Conservation (phyloP, 2,329 filamentous ascomycete species). For the Fusarium ambrosium region DNA sequence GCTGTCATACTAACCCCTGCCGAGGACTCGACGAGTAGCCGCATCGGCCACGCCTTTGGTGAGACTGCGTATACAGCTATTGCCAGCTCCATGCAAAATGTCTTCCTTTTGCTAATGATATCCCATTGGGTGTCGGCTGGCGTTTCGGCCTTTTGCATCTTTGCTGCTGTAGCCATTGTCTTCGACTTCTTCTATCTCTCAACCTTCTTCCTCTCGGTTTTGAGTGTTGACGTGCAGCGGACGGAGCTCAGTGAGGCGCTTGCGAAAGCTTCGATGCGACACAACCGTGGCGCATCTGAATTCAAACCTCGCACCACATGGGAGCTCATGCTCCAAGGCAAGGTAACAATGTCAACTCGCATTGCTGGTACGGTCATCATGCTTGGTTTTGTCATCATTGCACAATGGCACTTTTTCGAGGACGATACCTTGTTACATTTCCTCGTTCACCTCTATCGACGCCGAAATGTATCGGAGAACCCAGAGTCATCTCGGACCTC, state of each 20-base stretch:
- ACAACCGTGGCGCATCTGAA: slow-evolving; percentile 48
- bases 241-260: slow-evolving; percentile 82
- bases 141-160: slow-evolving; percentile 81
- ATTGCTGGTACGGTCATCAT: slow-evolving; percentile 82
- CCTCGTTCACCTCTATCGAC: slow-evolving; percentile 43
- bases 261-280: slow-evolving; percentile 65
- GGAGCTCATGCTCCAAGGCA: slow-evolving; percentile 75
- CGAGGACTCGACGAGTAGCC: slow-evolving; percentile 75
- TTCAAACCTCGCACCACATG: slow-evolving; percentile 57
- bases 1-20: slow-evolving; percentile 79
- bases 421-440: slow-evolving; percentile 60
- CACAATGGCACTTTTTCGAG: slow-evolving; percentile 84
- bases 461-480: slow-evolving; percentile 20
- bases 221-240: slow-evolving; percentile 83
- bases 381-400: slow-evolving; percentile 77
- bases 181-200: slow-evolving; percentile 85
- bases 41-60: slow-evolving; percentile 81
- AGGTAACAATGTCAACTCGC: slow-evolving; percentile 76
- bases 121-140: slow-evolving; percentile 77
- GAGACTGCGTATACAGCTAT: slow-evolving; percentile 79
- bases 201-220: slow-evolving; percentile 83
- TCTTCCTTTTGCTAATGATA: slow-evolving; percentile 74
- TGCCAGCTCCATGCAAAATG: slow-evolving; percentile 76
- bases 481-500: slow-evolving; percentile 53
- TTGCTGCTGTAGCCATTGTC: slow-evolving; percentile 79